phyloP scores from a whole-genome alignment of 176 grass and related monocot genomes.

The Oryza brachyantha region DNA sequence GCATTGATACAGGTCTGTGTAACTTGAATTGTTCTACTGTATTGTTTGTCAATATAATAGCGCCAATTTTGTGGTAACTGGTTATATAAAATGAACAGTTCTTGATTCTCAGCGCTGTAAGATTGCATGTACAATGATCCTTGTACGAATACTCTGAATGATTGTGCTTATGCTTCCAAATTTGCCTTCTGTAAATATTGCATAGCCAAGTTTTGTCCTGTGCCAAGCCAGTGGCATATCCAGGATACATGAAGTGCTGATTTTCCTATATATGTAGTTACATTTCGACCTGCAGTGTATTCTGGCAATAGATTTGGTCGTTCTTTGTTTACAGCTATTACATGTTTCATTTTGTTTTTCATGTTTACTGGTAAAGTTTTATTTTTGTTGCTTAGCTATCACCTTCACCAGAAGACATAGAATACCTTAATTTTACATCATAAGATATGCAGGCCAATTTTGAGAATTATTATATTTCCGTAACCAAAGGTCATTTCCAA shows the following conservation, averaged over 20 bases:
- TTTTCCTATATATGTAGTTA: neutral
- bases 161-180: neutral
- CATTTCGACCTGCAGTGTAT: neutral
- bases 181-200: neutral
- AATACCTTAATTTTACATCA: neutral
- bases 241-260: neutral
- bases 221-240: no score
- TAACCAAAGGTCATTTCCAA: neutral
- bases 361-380: neutral
- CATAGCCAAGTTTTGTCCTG: neutral
- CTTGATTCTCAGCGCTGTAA: neutral
- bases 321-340: neutral
- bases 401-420: neutral
- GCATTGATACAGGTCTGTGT: conserved; percentile 7
- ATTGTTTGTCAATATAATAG: conserved; percentile 7
- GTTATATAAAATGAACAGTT: neutral
- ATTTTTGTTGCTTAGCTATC: neutral
- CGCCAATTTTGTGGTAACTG: conserved; percentile 6
- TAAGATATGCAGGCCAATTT: no score
- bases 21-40: neutral
- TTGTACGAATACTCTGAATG: neutral
- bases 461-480: no score
- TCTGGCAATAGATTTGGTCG: neutral
- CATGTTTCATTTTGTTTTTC: neutral
- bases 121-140: neutral